phyloP scores from a whole-genome alignment of 352 stramenopile genomes.

The Pythium phragmitis region DNA sequence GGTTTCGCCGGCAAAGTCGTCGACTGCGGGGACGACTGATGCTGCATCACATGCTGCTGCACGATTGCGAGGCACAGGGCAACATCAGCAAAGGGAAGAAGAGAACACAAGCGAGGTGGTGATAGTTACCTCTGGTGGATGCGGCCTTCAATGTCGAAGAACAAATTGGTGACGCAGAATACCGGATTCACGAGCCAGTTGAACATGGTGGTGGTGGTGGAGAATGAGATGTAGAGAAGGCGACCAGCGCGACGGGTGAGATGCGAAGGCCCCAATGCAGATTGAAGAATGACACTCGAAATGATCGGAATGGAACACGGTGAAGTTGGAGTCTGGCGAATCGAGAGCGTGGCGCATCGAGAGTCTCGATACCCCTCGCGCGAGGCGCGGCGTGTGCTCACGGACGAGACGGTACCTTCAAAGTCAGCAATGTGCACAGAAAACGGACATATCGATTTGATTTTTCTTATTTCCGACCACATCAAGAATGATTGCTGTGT shows the following conservation, averaged over 20 bases:
- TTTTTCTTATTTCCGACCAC: not conserved
- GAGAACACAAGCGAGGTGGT: not conserved
- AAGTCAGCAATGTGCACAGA: too few relatives aligned
- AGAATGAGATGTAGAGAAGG: not conserved
- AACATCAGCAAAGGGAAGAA: not conserved
- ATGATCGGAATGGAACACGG: too few relatives aligned
- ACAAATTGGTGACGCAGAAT: not conserved
- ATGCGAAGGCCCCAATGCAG: not conserved
- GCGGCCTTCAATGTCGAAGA: slow-evolving; percentile 3
- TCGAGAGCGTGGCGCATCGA: not conserved
- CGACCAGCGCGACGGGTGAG: not conserved
- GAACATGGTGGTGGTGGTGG: slow-evolving; percentile 1
- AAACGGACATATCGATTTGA: not conserved
- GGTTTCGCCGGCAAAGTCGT: slow-evolving; percentile 35
- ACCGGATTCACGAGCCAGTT: not conserved
- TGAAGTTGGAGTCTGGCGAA: not conserved
- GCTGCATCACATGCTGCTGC: slow-evolving; percentile 32
- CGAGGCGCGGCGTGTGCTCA: too few relatives aligned
- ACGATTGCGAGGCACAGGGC: slow-evolving; percentile 35
- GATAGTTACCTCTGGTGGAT: not conserved
- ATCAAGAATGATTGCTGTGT: too few relatives aligned
- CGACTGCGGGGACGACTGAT: slow-evolving; percentile 39
- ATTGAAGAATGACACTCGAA: too few relatives aligned
- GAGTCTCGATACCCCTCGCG: too few relatives aligned
- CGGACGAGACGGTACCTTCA: too few relatives aligned